These are phyloP conservation scores for Coemansia sp. DNA, from an alignment of 192 early-diverging fungal genomes.

Conservation along the genomic window DNA sequence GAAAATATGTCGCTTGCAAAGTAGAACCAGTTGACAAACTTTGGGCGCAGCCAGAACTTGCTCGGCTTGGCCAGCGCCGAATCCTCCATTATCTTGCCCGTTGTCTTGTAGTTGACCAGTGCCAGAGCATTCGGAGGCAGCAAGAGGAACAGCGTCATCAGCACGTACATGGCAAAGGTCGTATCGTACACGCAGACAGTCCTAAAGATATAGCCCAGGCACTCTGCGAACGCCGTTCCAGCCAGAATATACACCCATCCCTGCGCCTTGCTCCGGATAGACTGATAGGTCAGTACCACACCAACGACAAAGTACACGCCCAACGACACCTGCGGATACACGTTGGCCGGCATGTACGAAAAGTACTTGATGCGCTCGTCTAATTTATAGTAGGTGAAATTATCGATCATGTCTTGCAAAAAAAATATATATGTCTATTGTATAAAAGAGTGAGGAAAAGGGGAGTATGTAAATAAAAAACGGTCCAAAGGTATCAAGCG, in stretches of 20 bases:
- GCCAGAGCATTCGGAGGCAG: constrained; percentile 40
- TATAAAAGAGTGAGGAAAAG: not conserved
- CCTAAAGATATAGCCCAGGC: constrained; percentile 38
- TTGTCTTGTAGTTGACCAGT: constrained; percentile 42
- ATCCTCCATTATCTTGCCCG: constrained; percentile 26
- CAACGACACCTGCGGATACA: constrained; percentile 33
- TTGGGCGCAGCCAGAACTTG: constrained; percentile 30
- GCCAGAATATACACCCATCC: constrained; percentile 36
- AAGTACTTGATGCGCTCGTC: constrained; percentile 34
- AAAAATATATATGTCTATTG: not conserved
- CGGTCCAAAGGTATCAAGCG: not conserved
- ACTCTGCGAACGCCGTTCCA: constrained; percentile 33
- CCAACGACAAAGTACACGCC: constrained; percentile 19
- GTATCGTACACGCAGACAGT: constrained; percentile 32
- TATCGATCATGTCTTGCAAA: not conserved
- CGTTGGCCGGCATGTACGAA: constrained; percentile 31
- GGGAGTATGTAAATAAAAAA: not conserved
- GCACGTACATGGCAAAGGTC: constrained; percentile 35
- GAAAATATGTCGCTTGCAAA: constrained; percentile 49
- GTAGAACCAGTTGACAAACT: constrained; percentile 52
- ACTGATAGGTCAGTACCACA: constrained; percentile 13
- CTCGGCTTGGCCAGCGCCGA: not conserved
- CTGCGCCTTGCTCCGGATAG: constrained; percentile 18
- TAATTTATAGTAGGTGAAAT: constrained; percentile 6
- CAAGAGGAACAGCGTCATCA: constrained; percentile 40